Conservation (phyloP, 257 asterid genomes). For the Solanum chmielewskii region DNA sequence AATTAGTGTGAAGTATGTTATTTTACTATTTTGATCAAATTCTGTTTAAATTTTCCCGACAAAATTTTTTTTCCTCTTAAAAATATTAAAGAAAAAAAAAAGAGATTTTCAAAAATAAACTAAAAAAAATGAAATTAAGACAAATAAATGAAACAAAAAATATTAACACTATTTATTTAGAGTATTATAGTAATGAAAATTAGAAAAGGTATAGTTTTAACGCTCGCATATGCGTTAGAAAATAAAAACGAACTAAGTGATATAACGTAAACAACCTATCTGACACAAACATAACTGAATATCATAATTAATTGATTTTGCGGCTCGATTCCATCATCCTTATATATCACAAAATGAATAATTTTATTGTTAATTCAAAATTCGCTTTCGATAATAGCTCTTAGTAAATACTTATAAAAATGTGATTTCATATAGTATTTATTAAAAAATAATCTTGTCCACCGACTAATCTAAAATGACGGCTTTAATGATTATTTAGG, state of each 20-base stretch:
- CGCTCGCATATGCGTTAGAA: not conserved
- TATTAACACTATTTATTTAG: too few species aligned
- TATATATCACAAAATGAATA: not conserved
- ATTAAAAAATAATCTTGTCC: not conserved
- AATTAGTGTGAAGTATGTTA: too few species aligned
- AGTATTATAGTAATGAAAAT: not conserved
- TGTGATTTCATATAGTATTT: not conserved
- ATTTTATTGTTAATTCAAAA: not conserved
- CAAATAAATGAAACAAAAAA: not conserved
- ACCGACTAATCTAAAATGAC: slow-evolving; percentile 51
- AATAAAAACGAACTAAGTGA: not conserved
- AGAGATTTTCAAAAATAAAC: too few species aligned
- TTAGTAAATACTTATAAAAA: not conserved
- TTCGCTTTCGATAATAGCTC: not conserved
- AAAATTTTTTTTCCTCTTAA: too few species aligned
- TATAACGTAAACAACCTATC: not conserved
- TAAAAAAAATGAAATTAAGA: too few species aligned
- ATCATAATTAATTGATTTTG: too few species aligned
- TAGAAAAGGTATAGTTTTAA: not conserved
- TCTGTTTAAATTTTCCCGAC: too few species aligned
- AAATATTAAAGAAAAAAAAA: too few species aligned
- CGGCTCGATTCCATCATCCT: not conserved
- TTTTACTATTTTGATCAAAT: too few species aligned
- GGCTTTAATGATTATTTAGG: slow-evolving; percentile 2
- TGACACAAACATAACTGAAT: too few species aligned